phyloP scores from a whole-genome alignment of 2,329 filamentous ascomycete species.

The Grosmannia huntii region DNA sequence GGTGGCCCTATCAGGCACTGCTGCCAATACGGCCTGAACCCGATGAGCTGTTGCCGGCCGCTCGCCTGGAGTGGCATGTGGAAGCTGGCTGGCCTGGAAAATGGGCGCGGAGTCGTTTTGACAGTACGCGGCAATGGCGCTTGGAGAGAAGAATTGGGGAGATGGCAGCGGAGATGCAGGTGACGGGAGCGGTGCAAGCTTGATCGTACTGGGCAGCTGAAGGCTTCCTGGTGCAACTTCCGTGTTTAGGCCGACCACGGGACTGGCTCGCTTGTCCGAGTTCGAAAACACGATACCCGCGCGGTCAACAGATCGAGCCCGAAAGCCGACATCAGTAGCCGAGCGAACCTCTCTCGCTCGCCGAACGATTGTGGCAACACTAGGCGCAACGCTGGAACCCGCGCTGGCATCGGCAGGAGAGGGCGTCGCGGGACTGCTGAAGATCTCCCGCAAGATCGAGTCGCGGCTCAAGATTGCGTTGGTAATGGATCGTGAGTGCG shows the following conservation, averaged over 20 bases:
- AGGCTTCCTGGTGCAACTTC: slow-evolving; percentile 48
- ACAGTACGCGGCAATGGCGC: slow-evolving; percentile 27
- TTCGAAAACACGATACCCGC: slow-evolving; percentile 38
- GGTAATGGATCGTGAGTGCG: slow-evolving; percentile 29
- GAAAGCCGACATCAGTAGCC: slow-evolving; percentile 31
- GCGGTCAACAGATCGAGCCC: slow-evolving; percentile 52
- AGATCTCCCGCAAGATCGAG: slow-evolving; percentile 19
- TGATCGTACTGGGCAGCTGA: slow-evolving; percentile 20
- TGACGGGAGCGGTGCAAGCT: background rate
- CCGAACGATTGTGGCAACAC: slow-evolving; percentile 15
- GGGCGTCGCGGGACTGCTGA: slow-evolving; percentile 25
- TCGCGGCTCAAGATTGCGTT: slow-evolving; percentile 32
- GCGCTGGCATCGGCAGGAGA: slow-evolving; percentile 23
- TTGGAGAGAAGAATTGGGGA: slow-evolving; percentile 22
- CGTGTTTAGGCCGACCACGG: slow-evolving; percentile 51
- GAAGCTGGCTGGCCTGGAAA: slow-evolving; percentile 25
- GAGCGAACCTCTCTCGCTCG: slow-evolving; percentile 27
- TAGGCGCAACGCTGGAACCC: background rate
- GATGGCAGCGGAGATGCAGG: background rate
- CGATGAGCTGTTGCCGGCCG: slow-evolving; percentile 36
- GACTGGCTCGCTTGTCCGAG: slow-evolving; percentile 49
- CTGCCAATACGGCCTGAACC: slow-evolving; percentile 22
- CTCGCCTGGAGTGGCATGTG: slow-evolving; percentile 25
- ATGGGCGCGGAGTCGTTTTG: slow-evolving; percentile 32
- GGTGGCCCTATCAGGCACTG: background rate